Conservation (phyloP, 2,329 filamentous ascomycete species). For the Fusarium marasasianum region DNA sequence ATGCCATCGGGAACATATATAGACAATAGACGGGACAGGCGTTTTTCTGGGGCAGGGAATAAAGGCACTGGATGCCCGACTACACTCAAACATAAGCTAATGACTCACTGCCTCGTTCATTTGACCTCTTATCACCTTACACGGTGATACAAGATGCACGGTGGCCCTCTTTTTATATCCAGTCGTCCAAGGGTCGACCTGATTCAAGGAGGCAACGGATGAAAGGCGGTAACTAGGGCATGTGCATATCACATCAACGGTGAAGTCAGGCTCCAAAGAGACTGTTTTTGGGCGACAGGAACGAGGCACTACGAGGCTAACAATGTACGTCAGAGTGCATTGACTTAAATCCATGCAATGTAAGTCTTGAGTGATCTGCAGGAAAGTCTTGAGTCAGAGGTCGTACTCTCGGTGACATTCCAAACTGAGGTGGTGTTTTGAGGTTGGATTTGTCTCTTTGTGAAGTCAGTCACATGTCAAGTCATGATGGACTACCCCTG, state of each 20-base stretch:
- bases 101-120: conserved; percentile 19
- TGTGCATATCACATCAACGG: neutral
- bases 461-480: conserved; percentile 35
- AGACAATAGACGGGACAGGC: conserved; percentile 40
- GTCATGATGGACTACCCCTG: conserved; percentile 20
- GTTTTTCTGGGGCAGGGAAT: conserved; percentile 28
- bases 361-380: neutral
- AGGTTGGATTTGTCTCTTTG: neutral
- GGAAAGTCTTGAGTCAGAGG: conserved; percentile 1
- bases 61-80: conserved; percentile 16
- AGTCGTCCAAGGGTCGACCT: conserved; percentile 1
- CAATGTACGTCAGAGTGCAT: conserved; percentile 17
- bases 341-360: neutral
- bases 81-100: conserved; percentile 14
- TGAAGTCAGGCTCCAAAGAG: conserved; percentile 23
- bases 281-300: conserved; percentile 23
- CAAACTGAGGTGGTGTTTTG: neutral
- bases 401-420: neutral
- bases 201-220: neutral
- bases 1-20: conserved; percentile 21
- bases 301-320: neutral
- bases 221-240: neutral
- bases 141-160: neutral
- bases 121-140: conserved; percentile 7
- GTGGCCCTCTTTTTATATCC: neutral